Conservation (phyloP, 1,284 basidiomycete genomes). For the Apiotrichum mycotoxinovorans region DNA sequence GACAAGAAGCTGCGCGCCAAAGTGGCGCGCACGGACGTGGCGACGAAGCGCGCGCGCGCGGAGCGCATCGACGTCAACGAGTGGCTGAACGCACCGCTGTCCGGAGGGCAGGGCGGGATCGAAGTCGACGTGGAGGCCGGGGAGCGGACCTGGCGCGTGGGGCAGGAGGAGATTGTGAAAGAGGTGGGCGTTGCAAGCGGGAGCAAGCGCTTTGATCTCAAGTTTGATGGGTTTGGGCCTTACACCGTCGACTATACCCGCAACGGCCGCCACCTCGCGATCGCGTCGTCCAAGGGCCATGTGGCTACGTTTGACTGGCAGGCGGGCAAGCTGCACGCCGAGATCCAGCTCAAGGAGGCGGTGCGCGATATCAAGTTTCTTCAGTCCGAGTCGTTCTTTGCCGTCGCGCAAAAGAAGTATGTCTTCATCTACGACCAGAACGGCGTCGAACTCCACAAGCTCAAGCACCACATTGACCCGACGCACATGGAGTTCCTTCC, state of each 20-base stretch:
- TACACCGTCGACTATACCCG: conserved; percentile 75
- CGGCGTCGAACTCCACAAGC: conserved; percentile 82
- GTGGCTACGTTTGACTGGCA: conserved; percentile 96
- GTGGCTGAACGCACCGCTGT: conserved; percentile 41
- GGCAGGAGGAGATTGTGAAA: conserved; percentile 71
- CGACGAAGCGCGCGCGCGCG: conserved; percentile 37
- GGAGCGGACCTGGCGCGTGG: conserved; percentile 84
- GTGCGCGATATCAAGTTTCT: conserved; percentile 90
- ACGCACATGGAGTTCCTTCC: conserved; percentile 88
- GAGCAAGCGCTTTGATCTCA: conserved; percentile 72
- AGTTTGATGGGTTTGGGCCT: conserved; percentile 68
- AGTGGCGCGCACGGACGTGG: conserved; percentile 59
- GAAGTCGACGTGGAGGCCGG: conserved; percentile 46
- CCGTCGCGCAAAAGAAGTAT: conserved; percentile 95
- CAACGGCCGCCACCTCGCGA: conserved; percentile 86
- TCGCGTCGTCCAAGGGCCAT: conserved; percentile 78
- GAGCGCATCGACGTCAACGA: conserved; percentile 48
- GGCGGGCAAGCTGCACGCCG: conserved; percentile 77
- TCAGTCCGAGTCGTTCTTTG: conserved; percentile 87
- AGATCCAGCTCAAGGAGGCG: conserved; percentile 83
- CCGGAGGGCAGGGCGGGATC: conserved; percentile 41
- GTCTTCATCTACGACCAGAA: conserved; percentile 93
- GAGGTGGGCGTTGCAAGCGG: conserved; percentile 70
- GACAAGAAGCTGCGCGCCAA: conserved; percentile 72
- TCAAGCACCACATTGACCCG: conserved; percentile 75